Base-by-base conservation (phyloP, 1,284 basidiomycete genomes). In the Porogramme epimiltina region DNA sequence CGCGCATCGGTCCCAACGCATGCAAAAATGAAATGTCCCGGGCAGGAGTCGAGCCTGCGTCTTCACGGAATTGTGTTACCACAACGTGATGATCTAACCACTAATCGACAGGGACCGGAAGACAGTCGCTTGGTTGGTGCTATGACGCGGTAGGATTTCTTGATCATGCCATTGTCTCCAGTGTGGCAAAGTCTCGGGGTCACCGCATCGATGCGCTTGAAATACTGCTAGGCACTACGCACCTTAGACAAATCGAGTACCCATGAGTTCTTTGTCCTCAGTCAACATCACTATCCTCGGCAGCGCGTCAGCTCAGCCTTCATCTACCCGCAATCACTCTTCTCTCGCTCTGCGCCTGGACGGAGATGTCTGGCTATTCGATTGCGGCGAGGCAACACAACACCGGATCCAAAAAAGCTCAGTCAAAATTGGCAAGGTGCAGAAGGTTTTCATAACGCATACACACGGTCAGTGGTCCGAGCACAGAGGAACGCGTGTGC, bases 361-460 rank as follows among this genome's bases (percentile, higher is more conserved):
- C 22, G 75, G 80, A 22, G 82, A 87, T 72, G 81, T 87, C 45
- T 90, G 89, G 89, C 66, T 97, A 10, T 93, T 96, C 62, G 95
- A 97, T 66, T 93, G 92, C 59, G 94, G 93, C 18, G 93, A 96
- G 68, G 92, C 87, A 3, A 95, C 93, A 1, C 91, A 95, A 61
- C 82, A 87, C 64, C 89, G 89, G 58, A 66, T 97, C 58, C 82
- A 90, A 73, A 79, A 83, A 73, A 81, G 84, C 66, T 52, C 58
- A 1, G 75, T 89, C n/a, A 87, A 89, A 63, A 87, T 89, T 78
- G 85, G 87, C 20, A 88, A 76, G 66, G 89, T 96, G 46, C 79
- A 84, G 52, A 93, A 93, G 65, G 85, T 97, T 28, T 96, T 96
- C 69, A 85, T 97, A 55, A 96, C 94, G 0, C 94, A 97, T 71